Evolutionary conservation across 2,329 filamentous ascomycete species (phyloP).

Genomic region (Fusarium devonianum): DNA sequence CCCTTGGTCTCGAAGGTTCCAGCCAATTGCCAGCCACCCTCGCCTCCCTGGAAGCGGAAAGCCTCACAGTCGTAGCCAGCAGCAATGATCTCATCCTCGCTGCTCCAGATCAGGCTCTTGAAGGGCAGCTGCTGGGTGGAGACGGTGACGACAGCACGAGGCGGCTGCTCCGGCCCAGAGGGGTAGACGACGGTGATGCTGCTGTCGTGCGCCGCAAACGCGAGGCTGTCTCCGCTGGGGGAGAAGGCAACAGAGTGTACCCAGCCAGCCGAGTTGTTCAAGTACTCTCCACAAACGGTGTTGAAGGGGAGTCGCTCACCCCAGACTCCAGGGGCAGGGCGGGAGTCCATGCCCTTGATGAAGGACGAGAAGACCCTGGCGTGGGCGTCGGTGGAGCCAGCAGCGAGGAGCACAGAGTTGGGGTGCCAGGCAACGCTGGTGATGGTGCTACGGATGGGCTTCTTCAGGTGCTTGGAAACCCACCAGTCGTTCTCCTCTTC

Average conservation of each 20-base stretch:
- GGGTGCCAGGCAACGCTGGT: conserved; percentile 96
- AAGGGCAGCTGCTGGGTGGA: conserved; percentile 91
- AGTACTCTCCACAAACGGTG: conserved; percentile 94
- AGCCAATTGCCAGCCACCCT: conserved; percentile 81
- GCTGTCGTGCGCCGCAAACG: conserved; percentile 94
- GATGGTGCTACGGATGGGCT: conserved; percentile 96
- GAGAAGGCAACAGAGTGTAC: conserved; percentile 94
- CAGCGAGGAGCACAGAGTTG: conserved; percentile 92
- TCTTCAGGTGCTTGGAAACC: conserved; percentile 99
- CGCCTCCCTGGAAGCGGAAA: conserved; percentile 83
- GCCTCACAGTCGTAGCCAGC: conserved; percentile 92
- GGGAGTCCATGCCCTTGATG: conserved; percentile 90
- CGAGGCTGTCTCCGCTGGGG: conserved; percentile 89
- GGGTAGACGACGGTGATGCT: conserved; percentile 97
- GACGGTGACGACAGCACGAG: conserved; percentile 87
- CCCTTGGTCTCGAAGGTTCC: conserved; percentile 82
- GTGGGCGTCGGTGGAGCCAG: conserved; percentile 96
- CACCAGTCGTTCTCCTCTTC: conserved; percentile 99
- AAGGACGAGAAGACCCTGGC: conserved; percentile 94
- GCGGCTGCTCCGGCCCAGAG: conserved; percentile 86
- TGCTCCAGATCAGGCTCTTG: conserved; percentile 90
- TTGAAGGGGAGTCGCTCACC: conserved; percentile 97
- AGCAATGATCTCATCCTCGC: conserved; percentile 91
- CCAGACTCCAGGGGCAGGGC: conserved; percentile 88
- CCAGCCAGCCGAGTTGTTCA: conserved; percentile 98